Evolutionary conservation across 805 yeast genomes (phyloP).

Genomic region (Sugiyamaella chiloensis): DNA sequence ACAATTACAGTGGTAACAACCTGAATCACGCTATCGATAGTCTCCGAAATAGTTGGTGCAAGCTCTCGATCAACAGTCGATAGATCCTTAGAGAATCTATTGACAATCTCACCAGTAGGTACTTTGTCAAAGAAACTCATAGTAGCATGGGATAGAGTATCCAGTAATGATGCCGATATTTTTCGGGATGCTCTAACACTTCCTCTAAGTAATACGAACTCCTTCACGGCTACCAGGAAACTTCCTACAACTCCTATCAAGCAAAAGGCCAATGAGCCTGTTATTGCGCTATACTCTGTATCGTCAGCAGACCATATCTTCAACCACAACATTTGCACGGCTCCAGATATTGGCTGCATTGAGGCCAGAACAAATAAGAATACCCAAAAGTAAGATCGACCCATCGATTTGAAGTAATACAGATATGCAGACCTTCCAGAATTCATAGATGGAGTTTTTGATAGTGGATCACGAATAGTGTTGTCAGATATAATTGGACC

Average conservation of each 20-base stretch:
- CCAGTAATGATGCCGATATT: not conserved
- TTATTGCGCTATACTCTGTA: not conserved
- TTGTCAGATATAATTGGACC: no score
- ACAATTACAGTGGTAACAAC: not conserved
- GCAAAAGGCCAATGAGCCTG: no score
- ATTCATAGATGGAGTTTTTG: no score
- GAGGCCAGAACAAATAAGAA: not conserved
- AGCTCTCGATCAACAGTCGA: not conserved
- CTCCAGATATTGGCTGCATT: not conserved
- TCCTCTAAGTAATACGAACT: not conserved
- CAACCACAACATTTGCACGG: not conserved
- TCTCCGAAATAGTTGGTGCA: not conserved
- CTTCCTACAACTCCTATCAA: no score
- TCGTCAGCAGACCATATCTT: not conserved
- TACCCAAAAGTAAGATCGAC: not conserved
- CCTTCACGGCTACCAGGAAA: not conserved
- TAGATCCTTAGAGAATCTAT: not conserved
- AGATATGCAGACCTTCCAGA: no score
- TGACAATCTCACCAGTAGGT: not conserved
- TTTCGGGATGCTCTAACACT: not conserved
- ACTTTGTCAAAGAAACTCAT: not conserved
- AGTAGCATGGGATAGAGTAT: not conserved
- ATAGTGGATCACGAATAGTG: no score
- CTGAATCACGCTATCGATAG: not conserved
- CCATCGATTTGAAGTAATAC: not conserved